Conservation (phyloP, 108 stramenopile species). For the Cyclotella atomus region DNA sequence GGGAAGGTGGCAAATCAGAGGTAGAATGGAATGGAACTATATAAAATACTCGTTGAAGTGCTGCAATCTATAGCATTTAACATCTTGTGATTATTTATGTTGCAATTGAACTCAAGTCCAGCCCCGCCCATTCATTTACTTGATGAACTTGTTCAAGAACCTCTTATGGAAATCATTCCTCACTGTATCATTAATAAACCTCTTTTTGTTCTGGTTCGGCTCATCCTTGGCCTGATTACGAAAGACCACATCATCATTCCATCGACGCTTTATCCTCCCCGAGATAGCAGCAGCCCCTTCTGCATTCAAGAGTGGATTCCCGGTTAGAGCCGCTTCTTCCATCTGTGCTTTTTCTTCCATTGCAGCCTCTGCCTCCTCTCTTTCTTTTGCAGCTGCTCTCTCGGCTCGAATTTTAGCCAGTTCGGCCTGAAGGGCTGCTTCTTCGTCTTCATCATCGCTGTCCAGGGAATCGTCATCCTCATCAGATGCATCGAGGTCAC, state of each 20-base stretch:
- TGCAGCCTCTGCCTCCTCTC: constrained; percentile 80
- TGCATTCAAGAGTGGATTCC: constrained; percentile 85
- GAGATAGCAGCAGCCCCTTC: constrained; percentile 23
- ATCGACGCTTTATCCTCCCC: constrained; percentile 82
- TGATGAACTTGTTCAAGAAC: constrained; percentile 95
- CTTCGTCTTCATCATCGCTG: constrained; percentile 94
- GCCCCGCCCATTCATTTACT: too few relatives aligned
- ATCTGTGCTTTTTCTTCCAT: constrained; percentile 69
- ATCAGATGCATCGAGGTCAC: constrained; percentile 70
- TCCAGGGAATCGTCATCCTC: constrained; percentile 60
- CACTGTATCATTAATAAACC: constrained; percentile 98
- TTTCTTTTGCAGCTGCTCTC: constrained; percentile 77
- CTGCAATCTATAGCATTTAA: background rate
- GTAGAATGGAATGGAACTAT: background rate
- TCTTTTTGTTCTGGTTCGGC: constrained; percentile 82
- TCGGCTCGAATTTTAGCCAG: constrained; percentile 91
- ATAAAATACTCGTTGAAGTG: background rate
- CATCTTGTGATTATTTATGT: background rate
- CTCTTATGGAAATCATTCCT: constrained; percentile 96
- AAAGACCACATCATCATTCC: constrained; percentile 99
- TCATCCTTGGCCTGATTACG: constrained; percentile 93
- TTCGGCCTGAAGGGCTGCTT: constrained; percentile 90
- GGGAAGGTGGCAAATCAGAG: background rate
- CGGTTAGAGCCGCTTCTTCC: constrained; percentile 87
- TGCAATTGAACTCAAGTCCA: too few relatives aligned